Evolutionary conservation across 2,329 filamentous ascomycete genomes (phyloP).

Genomic region (Xylariaceae sp.): DNA sequence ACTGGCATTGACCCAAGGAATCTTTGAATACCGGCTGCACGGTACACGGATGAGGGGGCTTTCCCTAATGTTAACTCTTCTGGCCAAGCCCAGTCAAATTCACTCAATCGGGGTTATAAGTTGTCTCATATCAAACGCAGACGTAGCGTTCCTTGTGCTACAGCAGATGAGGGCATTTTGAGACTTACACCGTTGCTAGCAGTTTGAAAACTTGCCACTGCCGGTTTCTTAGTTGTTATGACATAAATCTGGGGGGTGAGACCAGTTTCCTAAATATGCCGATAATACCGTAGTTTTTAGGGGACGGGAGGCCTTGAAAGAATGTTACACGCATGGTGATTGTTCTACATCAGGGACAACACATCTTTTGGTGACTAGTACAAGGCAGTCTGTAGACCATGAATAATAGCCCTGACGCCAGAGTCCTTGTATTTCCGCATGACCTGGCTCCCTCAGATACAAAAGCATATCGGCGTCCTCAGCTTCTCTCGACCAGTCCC

Average conservation of each 20-base stretch:
- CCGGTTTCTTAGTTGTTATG: neutral
- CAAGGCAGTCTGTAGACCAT: too few relatives aligned
- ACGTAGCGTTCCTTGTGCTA: conserved; percentile 9
- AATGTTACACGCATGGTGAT: too few relatives aligned
- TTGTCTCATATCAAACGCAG: conserved; percentile 3
- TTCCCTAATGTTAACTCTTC: neutral
- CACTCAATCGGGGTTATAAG: neutral
- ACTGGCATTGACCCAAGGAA: too few relatives aligned
- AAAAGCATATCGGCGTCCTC: neutral
- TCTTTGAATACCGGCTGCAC: too few relatives aligned
- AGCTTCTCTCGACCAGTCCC: neutral
- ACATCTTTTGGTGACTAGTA: too few relatives aligned
- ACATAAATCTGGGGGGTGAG: too few relatives aligned
- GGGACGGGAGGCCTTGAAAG: too few relatives aligned
- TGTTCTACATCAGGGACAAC: too few relatives aligned
- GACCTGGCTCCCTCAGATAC: neutral
- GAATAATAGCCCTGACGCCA: neutral
- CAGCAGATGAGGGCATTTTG: conserved; percentile 11
- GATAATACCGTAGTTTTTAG: too few relatives aligned
- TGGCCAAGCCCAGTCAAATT: neutral
- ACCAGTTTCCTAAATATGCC: too few relatives aligned
- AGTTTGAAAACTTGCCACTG: neutral
- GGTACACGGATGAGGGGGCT: neutral
- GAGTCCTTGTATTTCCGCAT: conserved; percentile 1
- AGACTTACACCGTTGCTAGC: conserved; percentile 10